A percentile compares a stretch with the other conserved stretches of the same genome.
phyloP scores from a whole-genome alignment of 1,139 yeast genomes.

The Candida tetrigidarum region DNA sequence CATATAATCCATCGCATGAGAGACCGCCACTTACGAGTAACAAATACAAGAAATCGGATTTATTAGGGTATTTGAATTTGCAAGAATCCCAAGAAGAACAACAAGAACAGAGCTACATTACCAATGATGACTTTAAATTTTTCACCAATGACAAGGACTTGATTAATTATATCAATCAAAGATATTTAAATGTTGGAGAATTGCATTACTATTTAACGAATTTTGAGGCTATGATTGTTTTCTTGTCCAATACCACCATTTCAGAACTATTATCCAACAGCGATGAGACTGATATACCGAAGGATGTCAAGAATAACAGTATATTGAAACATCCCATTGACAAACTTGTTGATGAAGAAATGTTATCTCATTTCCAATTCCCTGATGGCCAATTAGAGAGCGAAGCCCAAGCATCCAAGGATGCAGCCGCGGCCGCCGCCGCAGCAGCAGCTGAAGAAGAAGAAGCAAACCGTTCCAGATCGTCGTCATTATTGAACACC shows the following conservation, averaged over 20 bases:
- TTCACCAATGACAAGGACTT: constrained; percentile 37
- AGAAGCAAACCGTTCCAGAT: constrained; percentile 33
- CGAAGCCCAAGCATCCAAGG: constrained; percentile 22
- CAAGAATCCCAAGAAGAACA: constrained; percentile 13
- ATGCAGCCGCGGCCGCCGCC: too few species aligned
- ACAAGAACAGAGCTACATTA: constrained; percentile 13
- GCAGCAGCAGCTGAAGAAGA: too few species aligned
- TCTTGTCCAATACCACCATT: constrained; percentile 41
- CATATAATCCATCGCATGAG: constrained; percentile 24
- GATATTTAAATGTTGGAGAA: constrained; percentile 45
- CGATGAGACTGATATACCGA: constrained; percentile 6
- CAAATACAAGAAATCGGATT: constrained; percentile 19
- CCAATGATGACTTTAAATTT: constrained; percentile 21
- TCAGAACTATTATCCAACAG: constrained; percentile 28
- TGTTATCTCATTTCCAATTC: constrained; percentile 33
- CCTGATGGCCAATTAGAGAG: constrained; percentile 31
- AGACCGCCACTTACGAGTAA: constrained; percentile 12
- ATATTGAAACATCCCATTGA: constrained; percentile 25
- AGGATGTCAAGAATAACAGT: constrained; percentile 20
- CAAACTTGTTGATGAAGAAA: constrained; percentile 37
- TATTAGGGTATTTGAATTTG: constrained; percentile 33
- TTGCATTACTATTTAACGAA: constrained; percentile 44
- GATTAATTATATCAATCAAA: constrained; percentile 30
- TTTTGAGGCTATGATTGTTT: constrained; percentile 46
- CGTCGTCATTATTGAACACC: constrained; percentile 44